phyloP scores from a whole-genome alignment of 305 asterid species.

The Solanum hybrid region DNA sequence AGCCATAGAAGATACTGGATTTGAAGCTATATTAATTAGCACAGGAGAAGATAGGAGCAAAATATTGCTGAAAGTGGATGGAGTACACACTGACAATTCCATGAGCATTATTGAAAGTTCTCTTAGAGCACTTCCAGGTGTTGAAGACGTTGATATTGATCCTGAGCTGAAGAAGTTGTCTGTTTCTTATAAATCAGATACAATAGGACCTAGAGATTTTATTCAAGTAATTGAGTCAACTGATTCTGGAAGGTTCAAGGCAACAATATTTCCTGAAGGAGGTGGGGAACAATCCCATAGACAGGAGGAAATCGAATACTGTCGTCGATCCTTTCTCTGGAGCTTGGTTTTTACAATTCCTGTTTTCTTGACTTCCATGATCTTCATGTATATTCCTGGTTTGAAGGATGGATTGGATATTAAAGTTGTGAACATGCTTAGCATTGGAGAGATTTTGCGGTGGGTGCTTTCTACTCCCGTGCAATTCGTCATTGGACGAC shows the following conservation, averaged over 20 bases:
- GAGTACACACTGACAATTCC: constrained; percentile 30
- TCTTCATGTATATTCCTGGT: constrained; percentile 67
- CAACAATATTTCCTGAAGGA: constrained; percentile 57
- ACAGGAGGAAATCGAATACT: constrained; percentile 36
- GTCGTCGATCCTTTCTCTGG: constrained; percentile 48
- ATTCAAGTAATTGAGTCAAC: constrained; percentile 48
- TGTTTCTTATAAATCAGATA: constrained; percentile 55
- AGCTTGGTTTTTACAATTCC: constrained; percentile 66
- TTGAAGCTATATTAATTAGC: constrained; percentile 45
- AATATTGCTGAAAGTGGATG: constrained; percentile 61
- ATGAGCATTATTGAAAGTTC: constrained; percentile 44
- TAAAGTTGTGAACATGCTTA: constrained; percentile 52
- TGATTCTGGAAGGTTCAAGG: constrained; percentile 52
- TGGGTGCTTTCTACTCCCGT: constrained; percentile 74
- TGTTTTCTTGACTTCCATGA: constrained; percentile 63
- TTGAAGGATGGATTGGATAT: constrained; percentile 36
- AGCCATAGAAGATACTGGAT: constrained; percentile 50
- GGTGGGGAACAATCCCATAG: constrained; percentile 33
- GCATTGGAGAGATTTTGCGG: constrained; percentile 40
- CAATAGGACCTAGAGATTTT: constrained; percentile 73
- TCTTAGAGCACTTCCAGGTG: constrained; percentile 61
- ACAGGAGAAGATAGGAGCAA: constrained; percentile 51
- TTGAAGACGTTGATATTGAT: constrained; percentile 36
- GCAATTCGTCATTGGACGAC: constrained; percentile 69
- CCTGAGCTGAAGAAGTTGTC: constrained; percentile 37